Base-by-base conservation (phyloP, 805 yeast genomes). In the Komagataella mondaviorum region DNA sequence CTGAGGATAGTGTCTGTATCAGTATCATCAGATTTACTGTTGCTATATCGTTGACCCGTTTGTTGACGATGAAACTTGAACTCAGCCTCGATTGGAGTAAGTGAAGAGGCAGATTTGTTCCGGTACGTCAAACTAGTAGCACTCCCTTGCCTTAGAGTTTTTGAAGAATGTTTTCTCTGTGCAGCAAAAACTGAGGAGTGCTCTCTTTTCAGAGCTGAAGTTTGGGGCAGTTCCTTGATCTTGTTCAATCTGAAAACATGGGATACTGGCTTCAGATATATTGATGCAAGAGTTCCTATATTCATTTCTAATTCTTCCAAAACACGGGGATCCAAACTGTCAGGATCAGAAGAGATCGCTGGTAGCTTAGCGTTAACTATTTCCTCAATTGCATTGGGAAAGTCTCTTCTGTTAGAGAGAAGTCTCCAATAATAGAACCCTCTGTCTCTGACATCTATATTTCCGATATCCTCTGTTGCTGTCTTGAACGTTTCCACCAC, bases 381-480 rank as follows among this genome's bases (percentile, higher is more conserved):
- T 20, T 71, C 72, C 50, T 68, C 64, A 3, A 80, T 69, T 2
- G 71, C 67, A 17, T 71, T 70, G 5, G 67, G 65, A 45, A 63
- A 66, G 6, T 62, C 68, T 44, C 71, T 71, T 48, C 70, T 71
- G 6, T 73, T 54, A 1, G 93, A 78, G 6, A 90, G 66, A 24
- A 90, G 66, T 52, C 96, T 73, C 93, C 95, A 85, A 67, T 91
- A 90, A 67, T 88, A 80, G 60, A 72, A 83, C 0, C 91, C 96
- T 45, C 96, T 68, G 56, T 88, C 95, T 54, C 97, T 73, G 8
- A 89, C 65, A 65, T 91, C 98, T 0, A 96, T 96, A 57, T 88
- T 83, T 55, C 82, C 81, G 1, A 73, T 69, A 10, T 81, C 85
- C 56, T 88, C 93, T 0, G 95, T 85, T 6, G 89, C 85, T 62